Base-by-base conservation (phyloP, 768 basidiomycete species). In the Lactifluus hygrophoroides region DNA sequence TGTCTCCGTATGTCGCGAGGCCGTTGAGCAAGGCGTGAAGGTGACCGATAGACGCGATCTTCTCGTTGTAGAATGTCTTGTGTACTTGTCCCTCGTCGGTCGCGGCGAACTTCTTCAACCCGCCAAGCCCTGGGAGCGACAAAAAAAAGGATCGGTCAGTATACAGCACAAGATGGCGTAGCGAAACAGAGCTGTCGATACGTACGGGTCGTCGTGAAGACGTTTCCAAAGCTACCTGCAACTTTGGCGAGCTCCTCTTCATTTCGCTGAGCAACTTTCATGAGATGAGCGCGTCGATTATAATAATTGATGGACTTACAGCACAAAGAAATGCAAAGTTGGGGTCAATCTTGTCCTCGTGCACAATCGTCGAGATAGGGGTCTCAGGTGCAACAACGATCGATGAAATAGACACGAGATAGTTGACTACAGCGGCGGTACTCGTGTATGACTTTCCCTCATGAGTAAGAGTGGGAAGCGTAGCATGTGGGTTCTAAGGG, bases 241-340 rank as follows among this genome's bases (percentile, higher is more conserved):
- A 75, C 73, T 21, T 70, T 72, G n/a, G 69, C 61, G 27, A 80
- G 65, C 65, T 82, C 79, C 27, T 75, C 72, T 17, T 77, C 74
- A 54, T 76, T 74, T 56, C 79, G 71, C 76, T 80, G 62, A 11
- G 28, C 2, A 9, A 1, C 16, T 40, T 13, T 16, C 5, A n/a
- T 30, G n/a, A 42, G 28, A 14, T 17, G 40, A 27, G 42, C 43
- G n/a, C 56, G n/a, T 14, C 10, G 30, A 30, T 25, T 52, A 43
- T 3, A 19, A 49, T 6, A 16, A 34, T 16, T 25, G 28, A 43
- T 21, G n/a, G 1, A 61, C 73, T 62, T 64, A 77, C 77, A 34
- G 71, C 66, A 3, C 74, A 70, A 21, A 77, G 57, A 27, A 76
- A 47, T n/a, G 75, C 71, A 61, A 80, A 77, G 73, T 83, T 83